Percentiles rank a stretch among this genome's conserved stretches.
Evolutionary conservation across 2,329 filamentous ascomycete genomes (phyloP).

Genomic region (Ilyonectria mors-panacis): DNA sequence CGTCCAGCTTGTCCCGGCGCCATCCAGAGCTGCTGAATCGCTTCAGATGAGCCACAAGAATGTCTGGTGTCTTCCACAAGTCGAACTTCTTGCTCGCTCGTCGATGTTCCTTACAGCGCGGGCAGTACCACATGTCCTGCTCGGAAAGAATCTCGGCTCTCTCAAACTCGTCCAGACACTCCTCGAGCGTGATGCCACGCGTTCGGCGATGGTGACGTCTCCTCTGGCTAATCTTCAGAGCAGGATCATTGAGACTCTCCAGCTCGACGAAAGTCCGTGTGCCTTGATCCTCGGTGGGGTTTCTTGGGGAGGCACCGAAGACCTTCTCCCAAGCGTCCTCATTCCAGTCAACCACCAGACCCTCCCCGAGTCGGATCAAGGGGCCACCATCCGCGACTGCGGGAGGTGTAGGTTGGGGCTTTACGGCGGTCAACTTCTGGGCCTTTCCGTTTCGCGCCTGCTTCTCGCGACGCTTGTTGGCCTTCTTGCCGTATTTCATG

Average conservation of each 20-base stretch:
- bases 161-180: conserved; percentile 95
- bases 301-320: conserved; percentile 67
- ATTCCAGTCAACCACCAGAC: conserved; percentile 89
- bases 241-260: conserved; percentile 72
- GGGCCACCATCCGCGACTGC: conserved; percentile 67
- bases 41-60: conserved; percentile 95
- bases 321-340: conserved; percentile 78
- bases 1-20: conserved; percentile 92
- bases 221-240: conserved; percentile 75
- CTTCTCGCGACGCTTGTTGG: conserved; percentile 64
- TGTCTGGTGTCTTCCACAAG: conserved; percentile 96
- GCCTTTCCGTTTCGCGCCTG: conserved; percentile 57
- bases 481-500: conserved; percentile 65
- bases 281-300: conserved; percentile 67
- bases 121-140: conserved; percentile 98
- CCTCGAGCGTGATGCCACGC: conserved; percentile 84
- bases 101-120: conserved; percentile 92
- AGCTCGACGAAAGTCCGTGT: conserved; percentile 69
- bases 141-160: conserved; percentile 94
- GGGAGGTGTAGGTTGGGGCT: conserved; percentile 56
- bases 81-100: conserved; percentile 97
- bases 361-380: conserved; percentile 85
- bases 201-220: conserved; percentile 69
- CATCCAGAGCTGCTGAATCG: conserved; percentile 89
- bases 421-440: conserved; percentile 50